Evolutionary conservation across 2,329 filamentous ascomycete species (phyloP).

Genomic region (Blastomyces emzantsi): DNA sequence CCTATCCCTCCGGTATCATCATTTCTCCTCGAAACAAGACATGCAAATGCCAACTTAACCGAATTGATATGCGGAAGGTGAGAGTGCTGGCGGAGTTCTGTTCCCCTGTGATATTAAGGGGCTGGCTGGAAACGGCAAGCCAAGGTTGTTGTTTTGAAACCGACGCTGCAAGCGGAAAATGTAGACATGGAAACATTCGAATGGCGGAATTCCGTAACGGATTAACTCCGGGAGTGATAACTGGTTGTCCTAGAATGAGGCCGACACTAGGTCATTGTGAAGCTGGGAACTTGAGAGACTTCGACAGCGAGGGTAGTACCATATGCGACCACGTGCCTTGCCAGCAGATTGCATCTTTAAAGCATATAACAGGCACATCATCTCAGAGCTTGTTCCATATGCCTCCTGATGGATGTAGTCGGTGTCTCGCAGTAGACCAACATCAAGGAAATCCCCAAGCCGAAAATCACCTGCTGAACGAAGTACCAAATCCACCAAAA

Average conservation of each 20-base stretch:
- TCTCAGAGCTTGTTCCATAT: background rate
- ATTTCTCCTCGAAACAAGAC: constrained; percentile 4
- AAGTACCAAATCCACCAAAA: background rate
- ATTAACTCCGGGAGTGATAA: background rate
- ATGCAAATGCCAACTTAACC: background rate
- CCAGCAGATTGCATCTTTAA: background rate
- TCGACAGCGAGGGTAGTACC: background rate
- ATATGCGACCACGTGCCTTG: background rate
- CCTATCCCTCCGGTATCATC: constrained; percentile 7
- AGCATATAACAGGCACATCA: background rate
- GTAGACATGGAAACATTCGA: background rate
- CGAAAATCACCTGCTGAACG: background rate
- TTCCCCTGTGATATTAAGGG: constrained; percentile 7
- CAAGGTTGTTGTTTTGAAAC: constrained; percentile 3
- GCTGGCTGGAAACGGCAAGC: background rate
- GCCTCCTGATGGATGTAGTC: background rate
- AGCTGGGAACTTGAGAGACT: background rate
- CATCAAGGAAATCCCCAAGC: background rate
- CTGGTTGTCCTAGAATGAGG: background rate
- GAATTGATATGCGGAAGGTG: constrained; percentile 6
- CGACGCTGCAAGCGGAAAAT: background rate
- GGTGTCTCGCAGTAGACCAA: background rate
- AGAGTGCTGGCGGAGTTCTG: constrained; percentile 4
- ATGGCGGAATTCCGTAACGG: background rate
- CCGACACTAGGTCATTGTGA: background rate